Evolutionary conservation across 768 basidiomycete species (phyloP), one percentile per base, ranked within the genome.

Genomic region (Lanmaoa pseudosensibilis): DNA sequence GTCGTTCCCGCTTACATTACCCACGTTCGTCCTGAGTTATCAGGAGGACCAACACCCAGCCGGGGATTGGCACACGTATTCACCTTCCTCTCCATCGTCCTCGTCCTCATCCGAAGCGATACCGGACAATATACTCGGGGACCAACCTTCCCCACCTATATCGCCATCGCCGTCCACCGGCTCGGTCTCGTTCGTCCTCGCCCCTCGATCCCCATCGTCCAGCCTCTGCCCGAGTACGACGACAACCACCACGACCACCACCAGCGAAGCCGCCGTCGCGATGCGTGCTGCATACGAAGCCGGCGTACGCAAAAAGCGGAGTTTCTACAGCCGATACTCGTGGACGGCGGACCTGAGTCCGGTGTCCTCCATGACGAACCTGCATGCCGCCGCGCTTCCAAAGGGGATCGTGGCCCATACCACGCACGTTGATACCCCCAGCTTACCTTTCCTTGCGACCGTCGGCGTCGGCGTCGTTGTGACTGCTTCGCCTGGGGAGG

Each of bases 1-100:
- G 48, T 79, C 83, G 2, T 80, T 87, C 67, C 78, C 84, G 50
- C 73, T 88, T 57, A 75, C 85, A 48, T 72, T 88, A 15, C 83
- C 84, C 18, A 65, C 74, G 63, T 49, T 70, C 73, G 52, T 70
- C 77, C 60, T 65, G 49, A 51, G 59, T 54, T 46, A 55, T 58
- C 57, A 68, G 64, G 65, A 72, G 27, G 64, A 69, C n/a, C 60
- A 62, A 39, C 65, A 55, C 37, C 23, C 64, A 36, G 13, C 56
- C 33, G 52, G 55, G 30, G 66, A 70, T 25, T 71, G 70, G 70
- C 60, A 61, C 44, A 46, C 59, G 4, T 69, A 70, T 45, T 63
- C 63, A 2, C 70, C 70, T 3, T 72, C 63, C n/a, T 70, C 68
- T 1, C 59, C 70, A 1, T 66, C 63, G 19, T 73, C 70, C 0